phyloP scores from a whole-genome alignment of 2,329 filamentous ascomycete species.

The Colletotrichum truncatum region DNA sequence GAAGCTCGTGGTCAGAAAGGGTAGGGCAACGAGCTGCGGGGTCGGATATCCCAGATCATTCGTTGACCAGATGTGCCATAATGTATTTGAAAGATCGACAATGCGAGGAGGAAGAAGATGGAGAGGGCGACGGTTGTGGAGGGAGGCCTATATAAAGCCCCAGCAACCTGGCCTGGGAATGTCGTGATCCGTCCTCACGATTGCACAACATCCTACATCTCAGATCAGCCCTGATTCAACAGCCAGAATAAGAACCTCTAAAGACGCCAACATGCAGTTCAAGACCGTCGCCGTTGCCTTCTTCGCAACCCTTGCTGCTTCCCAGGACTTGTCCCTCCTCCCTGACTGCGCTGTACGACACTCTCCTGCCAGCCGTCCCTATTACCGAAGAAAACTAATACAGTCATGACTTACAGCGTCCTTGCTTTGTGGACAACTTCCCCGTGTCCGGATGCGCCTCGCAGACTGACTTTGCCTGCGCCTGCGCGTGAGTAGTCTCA shows the following conservation, averaged over 20 bases:
- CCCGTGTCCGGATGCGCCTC: conserved; percentile 18
- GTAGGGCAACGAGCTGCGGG: neutral
- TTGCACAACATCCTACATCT: neutral
- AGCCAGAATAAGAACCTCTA: too few relatives aligned
- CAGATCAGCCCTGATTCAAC: neutral
- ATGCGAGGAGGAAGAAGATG: neutral
- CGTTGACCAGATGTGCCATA: neutral
- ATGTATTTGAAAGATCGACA: neutral
- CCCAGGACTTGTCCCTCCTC: conserved; percentile 30
- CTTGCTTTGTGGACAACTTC: conserved; percentile 29
- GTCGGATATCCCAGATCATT: neutral
- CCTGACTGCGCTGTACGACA: conserved; percentile 17
- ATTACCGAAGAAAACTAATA: neutral
- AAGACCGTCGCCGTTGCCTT: conserved; percentile 31
- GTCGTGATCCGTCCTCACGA: conserved; percentile 4
- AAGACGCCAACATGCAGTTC: conserved; percentile 41
- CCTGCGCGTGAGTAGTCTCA: conserved; percentile 26
- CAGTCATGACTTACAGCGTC: neutral
- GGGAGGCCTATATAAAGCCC: conserved; percentile 10
- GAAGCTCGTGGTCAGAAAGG: neutral
- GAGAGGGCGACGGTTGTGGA: too few relatives aligned
- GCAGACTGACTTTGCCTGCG: conserved; percentile 27
- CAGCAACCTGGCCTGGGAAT: neutral
- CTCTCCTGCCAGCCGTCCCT: too few relatives aligned
- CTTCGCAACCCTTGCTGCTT: conserved; percentile 32